phyloP scores from a whole-genome alignment of 768 basidiomycete genomes.

The Suillus hirtellus region DNA sequence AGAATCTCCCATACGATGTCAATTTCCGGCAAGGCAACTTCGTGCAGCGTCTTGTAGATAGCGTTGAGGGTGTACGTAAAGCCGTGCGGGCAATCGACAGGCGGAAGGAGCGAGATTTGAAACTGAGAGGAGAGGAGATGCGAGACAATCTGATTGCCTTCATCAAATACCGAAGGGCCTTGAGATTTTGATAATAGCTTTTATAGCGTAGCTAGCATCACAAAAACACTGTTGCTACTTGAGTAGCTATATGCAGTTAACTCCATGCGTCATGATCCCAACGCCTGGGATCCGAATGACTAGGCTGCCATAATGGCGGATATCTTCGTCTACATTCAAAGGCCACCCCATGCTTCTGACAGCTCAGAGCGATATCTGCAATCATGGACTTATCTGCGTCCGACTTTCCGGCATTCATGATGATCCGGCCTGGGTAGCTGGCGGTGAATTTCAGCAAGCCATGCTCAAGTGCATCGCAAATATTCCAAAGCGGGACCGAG shows the following conservation, averaged over 20 bases:
- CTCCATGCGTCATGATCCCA: slow-evolving; percentile 2
- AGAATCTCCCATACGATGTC: slow-evolving; percentile 72
- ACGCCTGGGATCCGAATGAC: slow-evolving; percentile 1
- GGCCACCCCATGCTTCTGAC: slow-evolving; percentile 1
- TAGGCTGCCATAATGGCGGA: slow-evolving; percentile 1
- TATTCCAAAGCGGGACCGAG: slow-evolving; percentile 10
- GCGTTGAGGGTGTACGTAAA: slow-evolving; percentile 62
- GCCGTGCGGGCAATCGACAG: slow-evolving; percentile 66
- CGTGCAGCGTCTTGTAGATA: slow-evolving; percentile 53
- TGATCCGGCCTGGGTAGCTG: neutral
- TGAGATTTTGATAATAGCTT: slow-evolving; percentile 36
- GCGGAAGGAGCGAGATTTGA: slow-evolving; percentile 63
- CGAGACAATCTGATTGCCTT: slow-evolving; percentile 77
- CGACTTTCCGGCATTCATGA: slow-evolving; percentile 8
- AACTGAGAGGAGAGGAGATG: slow-evolving; percentile 71
- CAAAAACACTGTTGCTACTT: neutral
- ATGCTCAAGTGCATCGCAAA: slow-evolving; percentile 9
- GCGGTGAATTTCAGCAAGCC: slow-evolving; percentile 5
- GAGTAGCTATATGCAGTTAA: neutral
- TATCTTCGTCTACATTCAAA: slow-evolving; percentile 12
- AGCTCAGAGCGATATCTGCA: slow-evolving; percentile 5
- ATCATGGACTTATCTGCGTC: slow-evolving; percentile 1
- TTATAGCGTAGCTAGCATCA: neutral
- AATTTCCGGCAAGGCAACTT: slow-evolving; percentile 72
- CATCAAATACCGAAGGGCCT: slow-evolving; percentile 64